Percentiles rank a stretch among this genome's conserved stretches.
Evolutionary conservation across 2,329 filamentous ascomycete species (phyloP).

Genomic region (Colletotrichum sp.): DNA sequence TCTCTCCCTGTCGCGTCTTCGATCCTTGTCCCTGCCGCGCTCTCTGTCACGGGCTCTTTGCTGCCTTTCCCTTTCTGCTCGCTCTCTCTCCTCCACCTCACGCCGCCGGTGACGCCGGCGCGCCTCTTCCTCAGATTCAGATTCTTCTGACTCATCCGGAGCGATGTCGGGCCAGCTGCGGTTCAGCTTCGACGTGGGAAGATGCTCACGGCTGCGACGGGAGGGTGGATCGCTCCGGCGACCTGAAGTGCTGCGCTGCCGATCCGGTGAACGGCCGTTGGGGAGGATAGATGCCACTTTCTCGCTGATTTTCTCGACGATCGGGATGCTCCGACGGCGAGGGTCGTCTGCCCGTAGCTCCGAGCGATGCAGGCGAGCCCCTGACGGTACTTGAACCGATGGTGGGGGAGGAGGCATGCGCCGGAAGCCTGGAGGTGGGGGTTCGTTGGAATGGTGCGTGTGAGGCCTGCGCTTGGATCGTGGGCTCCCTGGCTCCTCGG

Average conservation of each 20-base stretch:
- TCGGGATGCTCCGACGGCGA: constrained; percentile 38
- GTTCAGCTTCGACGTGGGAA: constrained; percentile 44
- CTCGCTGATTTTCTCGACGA: constrained; percentile 48
- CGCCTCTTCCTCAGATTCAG: constrained; percentile 37
- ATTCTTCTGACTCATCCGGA: constrained; percentile 39
- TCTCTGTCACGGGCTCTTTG: constrained; percentile 45
- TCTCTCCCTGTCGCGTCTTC: constrained; percentile 36
- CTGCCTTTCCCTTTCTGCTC: constrained; percentile 35
- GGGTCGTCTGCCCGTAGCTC: constrained; percentile 40
- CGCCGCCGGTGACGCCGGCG: constrained; percentile 23
- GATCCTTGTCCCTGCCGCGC: constrained; percentile 25
- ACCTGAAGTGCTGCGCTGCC: constrained; percentile 41
- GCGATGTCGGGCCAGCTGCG: constrained; percentile 46
- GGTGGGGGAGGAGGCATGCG: constrained; percentile 36
- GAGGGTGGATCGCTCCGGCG: constrained; percentile 24
- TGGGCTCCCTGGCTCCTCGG: constrained; percentile 28
- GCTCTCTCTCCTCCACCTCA: constrained; percentile 29
- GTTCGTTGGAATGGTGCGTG: constrained; percentile 27
- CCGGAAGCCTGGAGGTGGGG: constrained; percentile 34
- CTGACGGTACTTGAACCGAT: constrained; percentile 25
- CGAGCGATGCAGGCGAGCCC: constrained; percentile 34
- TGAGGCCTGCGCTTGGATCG: constrained; percentile 25
- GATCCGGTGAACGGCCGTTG: constrained; percentile 36
- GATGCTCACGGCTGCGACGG: constrained; percentile 37
- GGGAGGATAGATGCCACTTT: constrained; percentile 50